These are phyloP conservation scores for Fusarium mundagurra DNA, from an alignment of 2,329 filamentous ascomycete genomes.

Conservation along the genomic window DNA sequence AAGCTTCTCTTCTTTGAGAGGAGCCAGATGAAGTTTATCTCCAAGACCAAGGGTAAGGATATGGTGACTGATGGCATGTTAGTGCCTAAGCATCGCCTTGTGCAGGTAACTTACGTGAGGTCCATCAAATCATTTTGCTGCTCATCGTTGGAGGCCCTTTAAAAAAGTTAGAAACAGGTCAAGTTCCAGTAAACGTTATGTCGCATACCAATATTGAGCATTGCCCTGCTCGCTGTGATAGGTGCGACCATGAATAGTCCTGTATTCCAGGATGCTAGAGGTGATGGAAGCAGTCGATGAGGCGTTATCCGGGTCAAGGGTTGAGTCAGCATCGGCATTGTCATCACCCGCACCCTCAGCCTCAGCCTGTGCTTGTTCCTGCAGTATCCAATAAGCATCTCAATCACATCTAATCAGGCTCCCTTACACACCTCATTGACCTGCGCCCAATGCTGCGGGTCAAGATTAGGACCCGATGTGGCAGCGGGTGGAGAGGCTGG, in stretches of 20 bases:
- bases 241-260: slow-evolving; percentile 36
- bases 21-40: slow-evolving; percentile 33
- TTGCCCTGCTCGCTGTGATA: slow-evolving; percentile 37
- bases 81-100: background rate
- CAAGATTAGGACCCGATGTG: slow-evolving; percentile 9
- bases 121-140: slow-evolving; percentile 38
- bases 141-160: slow-evolving; percentile 38
- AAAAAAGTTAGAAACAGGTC: background rate
- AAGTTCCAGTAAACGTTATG: no score
- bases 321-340: slow-evolving; percentile 1
- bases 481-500: background rate
- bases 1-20: slow-evolving; percentile 35
- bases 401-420: no score
- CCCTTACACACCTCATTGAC: slow-evolving; percentile 20
- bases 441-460: slow-evolving; percentile 36
- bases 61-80: slow-evolving; percentile 17
- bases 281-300: slow-evolving; percentile 34
- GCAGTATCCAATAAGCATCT: background rate
- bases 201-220: slow-evolving; percentile 35
- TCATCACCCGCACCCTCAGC: background rate
- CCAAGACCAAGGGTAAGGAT: slow-evolving; percentile 36
- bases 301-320: slow-evolving; percentile 6
- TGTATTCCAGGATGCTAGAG: slow-evolving; percentile 36
- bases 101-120: slow-evolving; percentile 8
- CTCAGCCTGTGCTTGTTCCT: background rate